Base-by-base conservation (phyloP, 2,329 filamentous ascomycete genomes). In the Sphaceloma murrayae region DNA sequence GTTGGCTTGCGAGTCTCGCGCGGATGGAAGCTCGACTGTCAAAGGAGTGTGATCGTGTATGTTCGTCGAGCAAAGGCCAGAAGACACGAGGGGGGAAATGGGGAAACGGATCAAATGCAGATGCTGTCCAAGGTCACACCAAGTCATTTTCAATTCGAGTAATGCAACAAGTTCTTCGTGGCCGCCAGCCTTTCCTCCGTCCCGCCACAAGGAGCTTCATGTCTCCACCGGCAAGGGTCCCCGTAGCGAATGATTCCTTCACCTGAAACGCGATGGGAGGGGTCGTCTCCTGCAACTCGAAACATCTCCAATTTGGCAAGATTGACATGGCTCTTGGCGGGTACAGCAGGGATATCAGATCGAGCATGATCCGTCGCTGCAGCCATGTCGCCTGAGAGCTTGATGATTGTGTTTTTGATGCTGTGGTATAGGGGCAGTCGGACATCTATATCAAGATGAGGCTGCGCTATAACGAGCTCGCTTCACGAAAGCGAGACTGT, bases 301-400 rank as follows among this genome's bases (percentile, higher is more conserved):
- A 40, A 40, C 36, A 40, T 16, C 26, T 40, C 30, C 36, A 40
- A 29, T 40, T 40, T 22, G 36, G 22, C 27, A 26, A 40, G 36
- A 40, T 40, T 40, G 36, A 40, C 24, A 29, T 40, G 36, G 8
- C 24, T 29, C 36, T 40, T 40, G 36, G 36, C 36, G 30, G 36
- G 36, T 30, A 40, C 36, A 30, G 10, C 5, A 26, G 9, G 19
- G 11, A 22, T 22, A 11, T 27, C 11, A 27, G 11, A 11, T 27
- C 24, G 11, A 11, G 24, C 24, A 27, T 6, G n/a, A n/a, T n/a
- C n/a, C n/a, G n/a, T n/a, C n/a, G n/a, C n/a, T n/a, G n/a, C n/a
- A n/a, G n/a, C n/a, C n/a, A n/a, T n/a, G n/a, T n/a, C n/a, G n/a
- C n/a, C n/a, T n/a, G n/a, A n/a, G n/a, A n/a, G n/a, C n/a, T n/a